Conservation (phyloP, 345 rosid species). For the Pistacia vera region DNA sequence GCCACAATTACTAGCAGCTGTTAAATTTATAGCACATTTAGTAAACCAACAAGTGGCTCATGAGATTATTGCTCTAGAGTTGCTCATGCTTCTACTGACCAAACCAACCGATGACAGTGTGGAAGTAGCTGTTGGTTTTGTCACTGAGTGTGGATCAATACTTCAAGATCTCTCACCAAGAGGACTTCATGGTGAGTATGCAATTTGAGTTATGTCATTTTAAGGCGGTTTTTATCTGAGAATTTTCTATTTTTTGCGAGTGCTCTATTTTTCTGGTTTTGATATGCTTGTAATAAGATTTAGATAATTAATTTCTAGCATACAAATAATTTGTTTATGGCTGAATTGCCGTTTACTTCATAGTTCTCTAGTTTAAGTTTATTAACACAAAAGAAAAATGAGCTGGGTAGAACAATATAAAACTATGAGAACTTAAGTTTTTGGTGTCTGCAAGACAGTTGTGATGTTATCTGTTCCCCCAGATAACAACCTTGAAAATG, state of each 20-base stretch:
- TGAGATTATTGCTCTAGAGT: slow-evolving; percentile 81
- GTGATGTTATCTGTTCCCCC: not conserved
- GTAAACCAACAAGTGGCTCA: slow-evolving; percentile 95
- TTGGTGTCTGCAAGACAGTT: not conserved
- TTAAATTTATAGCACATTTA: slow-evolving; percentile 90
- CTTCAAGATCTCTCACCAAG: slow-evolving; percentile 89
- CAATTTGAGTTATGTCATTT: not conserved
- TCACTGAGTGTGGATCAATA: slow-evolving; percentile 87
- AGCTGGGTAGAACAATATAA: not conserved
- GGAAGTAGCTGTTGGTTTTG: slow-evolving; percentile 94
- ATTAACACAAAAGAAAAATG: not conserved
- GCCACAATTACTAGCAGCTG: slow-evolving; percentile 95
- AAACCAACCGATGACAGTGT: slow-evolving; percentile 92
- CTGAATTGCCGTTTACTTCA: not conserved
- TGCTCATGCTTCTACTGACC: slow-evolving; percentile 72
- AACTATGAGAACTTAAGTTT: not conserved
- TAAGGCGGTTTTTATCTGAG: not conserved
- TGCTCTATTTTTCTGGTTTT: not conserved
- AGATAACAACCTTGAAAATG: not conserved
- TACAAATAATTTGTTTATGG: not conserved
- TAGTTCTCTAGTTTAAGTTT: not conserved
- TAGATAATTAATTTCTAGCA: too few relatives aligned
- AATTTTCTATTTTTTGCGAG: not conserved
- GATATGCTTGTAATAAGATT: not conserved
- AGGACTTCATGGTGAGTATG: slow-evolving; percentile 73